Percentiles rank a stretch among this genome's conserved stretches.
Evolutionary conservation across 1,139 yeast genomes (phyloP).

Genomic region (Trichomonascaceae sp.): DNA sequence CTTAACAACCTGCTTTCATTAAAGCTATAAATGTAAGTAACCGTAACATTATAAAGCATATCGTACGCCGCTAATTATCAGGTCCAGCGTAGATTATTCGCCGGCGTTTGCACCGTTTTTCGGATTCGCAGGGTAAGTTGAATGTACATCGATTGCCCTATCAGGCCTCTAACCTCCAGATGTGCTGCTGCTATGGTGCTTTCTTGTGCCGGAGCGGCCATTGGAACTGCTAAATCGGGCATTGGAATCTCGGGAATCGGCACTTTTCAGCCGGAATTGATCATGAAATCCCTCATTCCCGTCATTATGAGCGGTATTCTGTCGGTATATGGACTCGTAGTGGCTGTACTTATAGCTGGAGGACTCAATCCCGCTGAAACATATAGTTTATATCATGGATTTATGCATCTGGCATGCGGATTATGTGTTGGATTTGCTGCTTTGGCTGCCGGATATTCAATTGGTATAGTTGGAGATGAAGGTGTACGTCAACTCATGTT

Average conservation of each 20-base stretch:
- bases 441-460: constrained; percentile 95
- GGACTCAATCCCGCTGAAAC: constrained; percentile 70
- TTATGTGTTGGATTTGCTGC: constrained; percentile 94
- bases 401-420: constrained; percentile 96
- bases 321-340: constrained; percentile 94
- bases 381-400: constrained; percentile 87
- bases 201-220: constrained; percentile 93
- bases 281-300: constrained; percentile 48
- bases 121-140: constrained; percentile 74
- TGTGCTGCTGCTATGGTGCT: constrained; percentile 89
- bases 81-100: constrained; percentile 48
- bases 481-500: constrained; percentile 97
- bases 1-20: not conserved
- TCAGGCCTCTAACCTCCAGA: constrained; percentile 23
- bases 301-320: constrained; percentile 98
- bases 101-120: constrained; percentile 92
- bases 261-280: constrained; percentile 85
- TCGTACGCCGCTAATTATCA: constrained; percentile 11
- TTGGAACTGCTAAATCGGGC: constrained; percentile 98
- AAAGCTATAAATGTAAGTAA: not conserved
- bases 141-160: not conserved
- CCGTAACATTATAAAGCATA: not conserved
- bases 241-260: constrained; percentile 98
- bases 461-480: constrained; percentile 98
- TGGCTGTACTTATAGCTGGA: constrained; percentile 92